Evolutionary conservation across 495 filamentous ascomycete genomes (phyloP), one percentile per base, ranked within the genome.

Genomic region (Aspergillus conjunctus): DNA sequence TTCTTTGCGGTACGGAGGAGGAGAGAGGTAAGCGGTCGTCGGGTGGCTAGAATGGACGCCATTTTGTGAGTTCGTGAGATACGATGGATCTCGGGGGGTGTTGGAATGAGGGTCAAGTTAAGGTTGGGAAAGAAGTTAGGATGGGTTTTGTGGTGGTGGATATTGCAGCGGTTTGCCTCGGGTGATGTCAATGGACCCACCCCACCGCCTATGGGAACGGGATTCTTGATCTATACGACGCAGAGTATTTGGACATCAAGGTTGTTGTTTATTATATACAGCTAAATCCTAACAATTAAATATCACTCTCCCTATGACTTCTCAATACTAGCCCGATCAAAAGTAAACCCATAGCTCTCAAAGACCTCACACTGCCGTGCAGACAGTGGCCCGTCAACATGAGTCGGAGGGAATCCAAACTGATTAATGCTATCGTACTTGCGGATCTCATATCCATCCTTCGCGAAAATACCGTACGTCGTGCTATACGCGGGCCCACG

Each of bases 151-250:
- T 26, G 26, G 26, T 26, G 26, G 26, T 26, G 26, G 26, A 26
- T 26, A 26, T 5, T 26, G 26, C n/a, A n/a, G 26, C 5, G 26
- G 2, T 34, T 45, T 58, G 57, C 41, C 33, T 51, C 51, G 56
- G 61, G 71, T 76, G 73, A 76, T 73, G 73, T 76, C 71, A 76
- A 63, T 31, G 46, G 20, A 34, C 21, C 51, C 22, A 56, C 57
- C 21, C 51, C 22, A 56, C 57, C 57, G 57, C 57, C 49, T 60
- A 14, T 48, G 9, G 43, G 32, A 32, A 30, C 34, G 51, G 26
- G 31, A 37, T 54, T 20, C 33, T 32, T 10, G 11, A 34, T 11
- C 8, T n/a, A 14, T 53, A 15, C 10, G 6, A 50, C 17, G n/a
- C 46, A 6, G 11, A 51, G 51, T 5, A 26, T 26, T 26, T 26